phyloP scores from a whole-genome alignment of 1,139 yeast species.

The Geotrichum macrosporum region DNA sequence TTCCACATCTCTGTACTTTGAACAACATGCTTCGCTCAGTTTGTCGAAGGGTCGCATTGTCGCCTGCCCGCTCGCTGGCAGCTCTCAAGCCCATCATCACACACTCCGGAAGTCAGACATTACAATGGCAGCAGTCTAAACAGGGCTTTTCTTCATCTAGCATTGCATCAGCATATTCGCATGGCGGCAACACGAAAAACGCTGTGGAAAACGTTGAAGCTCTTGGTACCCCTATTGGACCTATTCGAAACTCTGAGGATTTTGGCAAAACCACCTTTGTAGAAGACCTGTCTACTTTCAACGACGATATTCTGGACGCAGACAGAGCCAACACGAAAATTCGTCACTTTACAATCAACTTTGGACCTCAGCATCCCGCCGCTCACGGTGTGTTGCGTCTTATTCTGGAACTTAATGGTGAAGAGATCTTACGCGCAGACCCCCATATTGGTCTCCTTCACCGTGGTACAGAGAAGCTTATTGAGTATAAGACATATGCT shows the following conservation, averaged over 20 bases:
- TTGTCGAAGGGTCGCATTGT: not conserved
- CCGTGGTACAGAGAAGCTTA: constrained; percentile 85
- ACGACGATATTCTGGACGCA: constrained; percentile 29
- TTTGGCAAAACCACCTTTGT: constrained; percentile 37
- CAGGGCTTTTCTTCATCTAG: constrained; percentile 15
- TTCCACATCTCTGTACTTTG: not conserved
- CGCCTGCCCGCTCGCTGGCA: not conserved
- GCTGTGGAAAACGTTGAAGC: constrained; percentile 28
- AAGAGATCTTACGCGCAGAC: constrained; percentile 80
- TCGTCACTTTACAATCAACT: constrained; percentile 83
- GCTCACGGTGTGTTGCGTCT: constrained; percentile 90
- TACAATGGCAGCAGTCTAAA: constrained; percentile 4
- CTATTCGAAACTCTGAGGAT: constrained; percentile 33
- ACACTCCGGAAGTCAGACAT: not conserved
- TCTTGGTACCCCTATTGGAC: constrained; percentile 36
- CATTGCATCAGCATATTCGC: constrained; percentile 17
- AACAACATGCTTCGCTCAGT: not conserved
- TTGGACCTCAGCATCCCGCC: constrained; percentile 94
- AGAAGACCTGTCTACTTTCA: constrained; percentile 34
- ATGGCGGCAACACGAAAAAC: constrained; percentile 20
- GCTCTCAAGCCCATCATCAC: not conserved
- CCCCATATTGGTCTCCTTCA: constrained; percentile 87
- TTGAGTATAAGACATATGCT: constrained; percentile 76
- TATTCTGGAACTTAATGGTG: constrained; percentile 83
- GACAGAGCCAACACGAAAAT: constrained; percentile 45